phyloP scores from a whole-genome alignment of 495 filamentous ascomycete genomes.

The Geopyxis carbonaria region DNA sequence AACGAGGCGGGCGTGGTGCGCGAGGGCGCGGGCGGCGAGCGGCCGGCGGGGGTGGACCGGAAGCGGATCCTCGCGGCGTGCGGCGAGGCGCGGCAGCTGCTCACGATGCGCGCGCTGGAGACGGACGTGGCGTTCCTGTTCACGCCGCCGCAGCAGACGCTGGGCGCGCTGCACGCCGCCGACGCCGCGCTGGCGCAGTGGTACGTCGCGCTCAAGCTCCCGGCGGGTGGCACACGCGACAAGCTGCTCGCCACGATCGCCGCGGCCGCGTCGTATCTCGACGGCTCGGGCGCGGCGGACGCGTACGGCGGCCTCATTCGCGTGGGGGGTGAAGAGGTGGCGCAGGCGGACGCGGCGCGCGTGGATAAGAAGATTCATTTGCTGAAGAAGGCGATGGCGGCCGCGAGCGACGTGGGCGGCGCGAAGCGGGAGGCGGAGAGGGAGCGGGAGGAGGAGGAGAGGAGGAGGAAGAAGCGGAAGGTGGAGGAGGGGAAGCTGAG shows the following conservation, averaged over 20 bases:
- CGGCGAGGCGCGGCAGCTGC: slow-evolving; percentile 45
- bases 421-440: slow-evolving; percentile 43
- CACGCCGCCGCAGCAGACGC: slow-evolving; percentile 85
- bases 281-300: slow-evolving; percentile 6
- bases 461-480: slow-evolving; percentile 30
- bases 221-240: slow-evolving; percentile 29
- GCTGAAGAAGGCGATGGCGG: slow-evolving; percentile 57
- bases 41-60: slow-evolving; percentile 3
- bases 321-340: slow-evolving; percentile 19
- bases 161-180: slow-evolving; percentile 56
- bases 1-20: too few species aligned
- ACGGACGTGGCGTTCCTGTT: slow-evolving; percentile 94
- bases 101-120: slow-evolving; percentile 64
- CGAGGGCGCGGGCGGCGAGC: slow-evolving; percentile 3
- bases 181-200: slow-evolving; percentile 55
- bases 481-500: slow-evolving; percentile 25
- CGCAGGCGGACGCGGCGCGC: background rate
- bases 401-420: slow-evolving; percentile 62
- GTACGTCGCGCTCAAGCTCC: slow-evolving; percentile 58
- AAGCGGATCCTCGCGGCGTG: slow-evolving; percentile 49
- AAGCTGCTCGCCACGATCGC: slow-evolving; percentile 29
- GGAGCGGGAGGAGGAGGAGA: slow-evolving; percentile 36
- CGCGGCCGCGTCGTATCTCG: slow-evolving; percentile 7
- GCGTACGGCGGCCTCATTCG: slow-evolving; percentile 25
- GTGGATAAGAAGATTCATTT: slow-evolving; percentile 30